phyloP scores from a whole-genome alignment of 2,329 filamentous ascomycete species.

The Raffaelea arxii region DNA sequence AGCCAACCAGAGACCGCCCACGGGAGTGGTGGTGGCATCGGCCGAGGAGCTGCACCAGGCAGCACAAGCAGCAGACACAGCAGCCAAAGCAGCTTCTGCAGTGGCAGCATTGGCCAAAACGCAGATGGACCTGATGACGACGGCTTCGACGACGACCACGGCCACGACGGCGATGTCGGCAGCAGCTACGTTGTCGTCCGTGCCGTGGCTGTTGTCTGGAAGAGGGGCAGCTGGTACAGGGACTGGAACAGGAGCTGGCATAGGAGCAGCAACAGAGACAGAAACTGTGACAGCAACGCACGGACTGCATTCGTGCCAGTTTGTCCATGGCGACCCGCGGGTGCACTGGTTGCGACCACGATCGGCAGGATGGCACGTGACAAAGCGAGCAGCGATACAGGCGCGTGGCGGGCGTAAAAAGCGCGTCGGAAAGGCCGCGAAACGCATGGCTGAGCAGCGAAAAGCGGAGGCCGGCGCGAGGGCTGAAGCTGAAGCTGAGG shows the following conservation, averaged over 20 bases:
- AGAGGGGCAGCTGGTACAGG: no score
- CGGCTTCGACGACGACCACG: not conserved
- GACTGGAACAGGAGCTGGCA: no score
- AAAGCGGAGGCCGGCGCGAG: no score
- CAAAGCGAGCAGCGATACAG: constrained; percentile 40
- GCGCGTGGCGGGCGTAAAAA: constrained; percentile 38
- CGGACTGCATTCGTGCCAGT: no score
- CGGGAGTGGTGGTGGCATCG: no score
- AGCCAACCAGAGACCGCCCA: no score
- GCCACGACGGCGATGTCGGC: not conserved
- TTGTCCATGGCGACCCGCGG: constrained; percentile 41
- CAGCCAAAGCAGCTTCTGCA: not conserved
- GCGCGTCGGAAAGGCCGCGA: constrained; percentile 36
- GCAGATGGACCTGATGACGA: not conserved
- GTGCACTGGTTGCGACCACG: constrained; percentile 35
- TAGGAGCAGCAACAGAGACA: no score
- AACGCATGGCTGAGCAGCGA: constrained; percentile 23
- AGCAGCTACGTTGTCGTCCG: no score
- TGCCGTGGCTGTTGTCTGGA: no score
- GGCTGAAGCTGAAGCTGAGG: no score
- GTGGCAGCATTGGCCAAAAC: no score
- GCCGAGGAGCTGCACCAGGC: not conserved
- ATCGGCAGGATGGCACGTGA: constrained; percentile 33
- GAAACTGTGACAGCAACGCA: no score
- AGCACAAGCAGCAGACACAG: not conserved